Evolutionary conservation across 2,329 filamentous ascomycete species (phyloP), one percentile per base, ranked within the genome.

Genomic region (Fusarium sp.): DNA sequence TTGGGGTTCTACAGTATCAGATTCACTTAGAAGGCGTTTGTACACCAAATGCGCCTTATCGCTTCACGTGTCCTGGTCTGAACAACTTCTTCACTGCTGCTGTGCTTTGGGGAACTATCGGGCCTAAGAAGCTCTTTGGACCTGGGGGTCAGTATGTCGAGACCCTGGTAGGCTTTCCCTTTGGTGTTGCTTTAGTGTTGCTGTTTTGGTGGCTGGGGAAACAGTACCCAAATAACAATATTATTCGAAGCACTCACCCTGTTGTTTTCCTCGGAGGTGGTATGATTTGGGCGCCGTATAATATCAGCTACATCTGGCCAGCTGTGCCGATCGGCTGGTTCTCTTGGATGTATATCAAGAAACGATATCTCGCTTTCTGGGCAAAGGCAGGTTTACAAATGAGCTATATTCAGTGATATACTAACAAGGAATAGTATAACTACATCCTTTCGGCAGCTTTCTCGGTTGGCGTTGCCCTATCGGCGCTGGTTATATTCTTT

Each of bases 401-500:
- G 8, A 24, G n/a, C 7, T 15, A 20, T 10, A 8, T 33, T 17
- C 18, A 3, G 4, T 26, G 9, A 12, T 41, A 22, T 7, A 26
- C 75, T 79, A 56, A 80, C 10, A 14, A 44, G 5, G 63, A 81
- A 79, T 63, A 85, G 81, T 82, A 83, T 75, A 83, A 87, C 76
- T 87, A 85, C 64, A 85, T 87, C 26, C 79, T 87, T 6, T 86
- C 86, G 3, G 84, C 86, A 1, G 81, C 85, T 2, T 83, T 87
- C 61, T 84, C 82, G 3, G 80, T 81, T 0, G 85, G 82, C 6
- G 82, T 88, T 26, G 85, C 86, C 24, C 79, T 88, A 47, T 80
- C 85, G 0, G 86, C 80, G 18, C 81, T 88, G 28, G 65, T 88
- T 58, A 85, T 87, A 51, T 85, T 88, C 79, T 88, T 88, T 71